Conservation (phyloP, 2,329 filamentous ascomycete species). For the Shiraia sp. region DNA sequence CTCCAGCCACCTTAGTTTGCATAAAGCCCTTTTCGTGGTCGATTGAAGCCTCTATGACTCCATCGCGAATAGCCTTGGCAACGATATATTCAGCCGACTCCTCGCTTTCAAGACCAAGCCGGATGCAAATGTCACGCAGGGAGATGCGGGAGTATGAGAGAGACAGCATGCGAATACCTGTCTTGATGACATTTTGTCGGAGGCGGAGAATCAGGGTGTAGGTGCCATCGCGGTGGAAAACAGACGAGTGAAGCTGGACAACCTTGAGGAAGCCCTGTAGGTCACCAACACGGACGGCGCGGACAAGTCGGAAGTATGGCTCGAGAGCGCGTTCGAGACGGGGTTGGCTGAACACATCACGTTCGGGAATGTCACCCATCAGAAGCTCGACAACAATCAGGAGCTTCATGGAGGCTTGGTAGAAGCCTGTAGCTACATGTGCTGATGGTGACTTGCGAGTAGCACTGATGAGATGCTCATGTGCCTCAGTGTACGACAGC, state of each 20-base stretch:
- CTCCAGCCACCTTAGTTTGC: constrained; percentile 96
- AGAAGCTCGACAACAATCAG: constrained; percentile 92
- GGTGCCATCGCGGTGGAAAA: constrained; percentile 90
- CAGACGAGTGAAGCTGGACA: constrained; percentile 77
- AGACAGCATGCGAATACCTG: constrained; percentile 98
- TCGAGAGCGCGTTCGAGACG: constrained; percentile 84
- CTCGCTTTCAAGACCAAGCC: constrained; percentile 89
- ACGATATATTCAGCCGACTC: constrained; percentile 99
- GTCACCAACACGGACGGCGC: constrained; percentile 95
- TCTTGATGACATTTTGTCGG: constrained; percentile 99
- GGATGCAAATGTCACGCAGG: constrained; percentile 94
- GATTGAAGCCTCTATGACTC: constrained; percentile 92
- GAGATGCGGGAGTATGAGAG: constrained; percentile 97
- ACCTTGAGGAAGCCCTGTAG: constrained; percentile 89
- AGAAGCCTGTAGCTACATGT: constrained; percentile 87
- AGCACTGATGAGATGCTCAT: constrained; percentile 89
- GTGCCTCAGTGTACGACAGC: constrained; percentile 93
- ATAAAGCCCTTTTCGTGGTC: constrained; percentile 96
- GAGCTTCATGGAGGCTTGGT: constrained; percentile 95
- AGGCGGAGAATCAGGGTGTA: constrained; percentile 94
- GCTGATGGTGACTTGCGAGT: constrained; percentile 94
- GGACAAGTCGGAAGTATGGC: constrained; percentile 91
- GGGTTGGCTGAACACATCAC: constrained; percentile 88
- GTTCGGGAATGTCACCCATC: constrained; percentile 98
- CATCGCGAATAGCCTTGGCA: constrained; percentile 95